A percentile compares a stretch with the other conserved stretches of the same genome.
Conservation (phyloP, 305 asterid genomes). For the Lippia alba region DNA sequence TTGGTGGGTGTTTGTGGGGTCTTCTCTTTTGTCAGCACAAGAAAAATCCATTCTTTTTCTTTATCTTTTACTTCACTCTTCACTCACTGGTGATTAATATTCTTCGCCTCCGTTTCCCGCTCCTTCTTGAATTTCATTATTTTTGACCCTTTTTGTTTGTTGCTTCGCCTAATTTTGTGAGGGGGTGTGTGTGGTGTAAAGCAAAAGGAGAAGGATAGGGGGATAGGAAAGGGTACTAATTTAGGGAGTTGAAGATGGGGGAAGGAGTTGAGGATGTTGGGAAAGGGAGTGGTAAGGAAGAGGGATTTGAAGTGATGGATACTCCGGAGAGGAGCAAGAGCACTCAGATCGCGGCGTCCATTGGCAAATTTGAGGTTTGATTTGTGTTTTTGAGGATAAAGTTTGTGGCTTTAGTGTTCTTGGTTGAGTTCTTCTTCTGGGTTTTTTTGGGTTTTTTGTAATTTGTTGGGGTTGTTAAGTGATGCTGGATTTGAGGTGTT, state of each 20-base stretch:
- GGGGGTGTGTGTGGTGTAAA: conserved; percentile 40
- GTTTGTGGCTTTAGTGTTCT: conserved; percentile 27
- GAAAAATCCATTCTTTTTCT: conserved; percentile 54
- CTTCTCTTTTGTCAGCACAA: conserved; percentile 65
- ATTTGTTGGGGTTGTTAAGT: conserved; percentile 23
- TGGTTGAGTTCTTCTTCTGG: conserved; percentile 20
- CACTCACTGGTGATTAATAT: conserved; percentile 41
- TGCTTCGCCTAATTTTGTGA: conserved; percentile 34
- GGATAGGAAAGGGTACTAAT: conserved; percentile 15
- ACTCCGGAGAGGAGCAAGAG: conserved; percentile 82
- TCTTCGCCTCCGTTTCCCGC: conserved; percentile 72
- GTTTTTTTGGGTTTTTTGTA: conserved; percentile 9
- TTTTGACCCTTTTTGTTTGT: conserved; percentile 37
- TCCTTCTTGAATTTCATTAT: conserved; percentile 58
- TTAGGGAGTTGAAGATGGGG: conserved; percentile 42
- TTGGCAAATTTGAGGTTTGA: conserved; percentile 71
- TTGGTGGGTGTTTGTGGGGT: conserved; percentile 65
- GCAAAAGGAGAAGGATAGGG: conserved; percentile 32
- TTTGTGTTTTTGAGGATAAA: conserved; percentile 25
- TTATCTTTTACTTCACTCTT: conserved; percentile 27
- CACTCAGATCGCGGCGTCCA: conserved; percentile 66
- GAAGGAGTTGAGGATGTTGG: conserved; percentile 41
- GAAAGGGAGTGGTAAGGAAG: conserved; percentile 34
- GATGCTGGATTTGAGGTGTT: conserved; percentile 33
- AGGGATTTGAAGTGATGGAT: conserved; percentile 61